phyloP scores from a whole-genome alignment of 2,329 filamentous ascomycete genomes.

The Fusarium hainanense region DNA sequence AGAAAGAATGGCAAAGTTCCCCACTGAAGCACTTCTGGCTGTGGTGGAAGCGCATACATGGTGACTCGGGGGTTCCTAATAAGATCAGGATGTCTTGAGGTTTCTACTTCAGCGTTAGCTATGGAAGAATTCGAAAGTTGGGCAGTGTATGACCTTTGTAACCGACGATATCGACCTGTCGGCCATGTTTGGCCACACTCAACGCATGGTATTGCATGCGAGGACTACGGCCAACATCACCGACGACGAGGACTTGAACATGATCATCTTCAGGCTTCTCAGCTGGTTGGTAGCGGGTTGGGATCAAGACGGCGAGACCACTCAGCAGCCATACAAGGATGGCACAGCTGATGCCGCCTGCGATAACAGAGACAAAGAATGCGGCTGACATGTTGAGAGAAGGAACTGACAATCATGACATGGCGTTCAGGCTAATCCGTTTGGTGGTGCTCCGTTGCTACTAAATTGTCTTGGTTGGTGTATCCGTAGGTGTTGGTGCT shows the following conservation, averaged over 20 bases:
- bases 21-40: conserved; percentile 74
- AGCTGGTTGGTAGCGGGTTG: conserved; percentile 52
- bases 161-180: conserved; percentile 84
- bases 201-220: conserved; percentile 99
- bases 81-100: conserved; percentile 82
- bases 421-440: conserved; percentile 20
- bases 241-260: conserved; percentile 88
- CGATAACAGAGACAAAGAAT: conserved; percentile 51
- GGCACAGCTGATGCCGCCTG: conserved; percentile 51
- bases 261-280: conserved; percentile 54
- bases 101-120: conserved; percentile 64
- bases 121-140: neutral
- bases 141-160: conserved; percentile 72
- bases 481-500: conserved; percentile 9
- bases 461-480: conserved; percentile 4
- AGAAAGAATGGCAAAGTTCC: conserved; percentile 80
- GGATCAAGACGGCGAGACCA: conserved; percentile 44
- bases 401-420: conserved; percentile 20
- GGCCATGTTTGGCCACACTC: conserved; percentile 86
- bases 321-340: conserved; percentile 44
- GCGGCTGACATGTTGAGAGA: conserved; percentile 37
- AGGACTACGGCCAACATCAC: conserved; percentile 94
- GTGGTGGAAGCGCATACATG: conserved; percentile 75
- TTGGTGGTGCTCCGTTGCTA: conserved; percentile 13
- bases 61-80: conserved; percentile 74